Evolutionary conservation across 257 asterid species (phyloP).

Genomic region (Ophiorrhiza pumila): DNA sequence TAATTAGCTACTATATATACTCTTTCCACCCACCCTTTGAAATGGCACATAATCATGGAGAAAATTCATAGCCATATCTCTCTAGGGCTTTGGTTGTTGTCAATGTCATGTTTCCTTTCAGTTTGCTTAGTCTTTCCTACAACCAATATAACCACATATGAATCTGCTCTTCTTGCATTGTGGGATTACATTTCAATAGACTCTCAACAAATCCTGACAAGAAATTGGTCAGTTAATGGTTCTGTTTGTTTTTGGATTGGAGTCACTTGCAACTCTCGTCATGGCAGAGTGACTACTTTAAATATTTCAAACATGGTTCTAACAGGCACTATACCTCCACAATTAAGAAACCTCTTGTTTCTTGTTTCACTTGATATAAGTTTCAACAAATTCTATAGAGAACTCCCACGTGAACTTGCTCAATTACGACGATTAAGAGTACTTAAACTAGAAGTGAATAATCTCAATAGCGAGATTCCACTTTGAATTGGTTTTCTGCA

Average conservation of each 20-base stretch:
- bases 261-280: no score
- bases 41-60: conserved; percentile 3
- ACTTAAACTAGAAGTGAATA: no score
- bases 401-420: no score
- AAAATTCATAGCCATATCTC: background rate
- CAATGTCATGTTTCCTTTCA: no score
- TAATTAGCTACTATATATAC: no score
- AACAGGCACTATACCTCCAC: conserved; percentile 6
- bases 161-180: conserved; percentile 7
- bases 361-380: conserved; percentile 22
- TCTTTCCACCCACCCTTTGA: no score
- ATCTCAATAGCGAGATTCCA: no score
- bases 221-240: conserved; percentile 8
- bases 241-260: conserved; percentile 11
- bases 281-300: no score
- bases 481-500: no score
- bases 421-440: no score
- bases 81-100: background rate
- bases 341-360: conserved; percentile 16
- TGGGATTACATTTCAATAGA: background rate
- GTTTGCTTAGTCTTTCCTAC: background rate
- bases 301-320: background rate
- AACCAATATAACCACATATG: background rate
- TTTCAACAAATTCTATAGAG: no score
- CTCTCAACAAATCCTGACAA: background rate